These are phyloP conservation scores for Aspergillus uvarum DNA, from an alignment of 2,329 filamentous ascomycete genomes.

Conservation along the genomic window DNA sequence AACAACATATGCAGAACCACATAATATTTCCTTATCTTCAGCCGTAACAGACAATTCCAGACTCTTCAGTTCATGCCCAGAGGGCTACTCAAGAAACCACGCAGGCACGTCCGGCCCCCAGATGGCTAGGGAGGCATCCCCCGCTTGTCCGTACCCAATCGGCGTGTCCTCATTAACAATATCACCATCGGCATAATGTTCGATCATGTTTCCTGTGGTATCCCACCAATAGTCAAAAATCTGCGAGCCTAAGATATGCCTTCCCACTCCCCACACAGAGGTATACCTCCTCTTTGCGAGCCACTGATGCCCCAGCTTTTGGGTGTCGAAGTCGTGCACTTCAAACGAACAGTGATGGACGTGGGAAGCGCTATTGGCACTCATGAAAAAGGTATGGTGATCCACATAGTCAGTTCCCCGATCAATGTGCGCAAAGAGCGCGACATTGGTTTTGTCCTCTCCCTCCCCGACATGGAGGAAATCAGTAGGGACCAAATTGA, in stretches of 20 bases:
- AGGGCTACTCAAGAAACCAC: constrained; percentile 25
- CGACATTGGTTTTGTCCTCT: constrained; percentile 29
- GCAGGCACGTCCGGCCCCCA: constrained; percentile 39
- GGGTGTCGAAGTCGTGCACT: constrained; percentile 54
- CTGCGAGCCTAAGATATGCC: constrained; percentile 20
- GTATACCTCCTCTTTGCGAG: constrained; percentile 47
- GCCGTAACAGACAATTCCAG: not conserved
- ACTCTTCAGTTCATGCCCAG: not conserved
- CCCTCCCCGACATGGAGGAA: constrained; percentile 28
- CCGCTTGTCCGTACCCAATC: constrained; percentile 34
- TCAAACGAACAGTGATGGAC: constrained; percentile 55
- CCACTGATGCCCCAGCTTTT: constrained; percentile 54
- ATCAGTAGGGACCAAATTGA: constrained; percentile 34
- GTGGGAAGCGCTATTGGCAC: constrained; percentile 32
- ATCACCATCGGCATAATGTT: constrained; percentile 22
- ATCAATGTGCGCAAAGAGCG: constrained; percentile 54
- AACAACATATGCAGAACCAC: not conserved
- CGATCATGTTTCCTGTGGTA: constrained; percentile 16
- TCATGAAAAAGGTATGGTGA: constrained; percentile 56
- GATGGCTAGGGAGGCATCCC: constrained; percentile 34
- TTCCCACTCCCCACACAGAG: constrained; percentile 23
- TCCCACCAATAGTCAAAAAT: constrained; percentile 24
- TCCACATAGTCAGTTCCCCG: constrained; percentile 48
- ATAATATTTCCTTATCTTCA: not conserved
- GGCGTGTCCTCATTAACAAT: constrained; percentile 26